Conservation (phyloP, 2,329 filamentous ascomycete species). For the Cladobotryum protrusum region DNA sequence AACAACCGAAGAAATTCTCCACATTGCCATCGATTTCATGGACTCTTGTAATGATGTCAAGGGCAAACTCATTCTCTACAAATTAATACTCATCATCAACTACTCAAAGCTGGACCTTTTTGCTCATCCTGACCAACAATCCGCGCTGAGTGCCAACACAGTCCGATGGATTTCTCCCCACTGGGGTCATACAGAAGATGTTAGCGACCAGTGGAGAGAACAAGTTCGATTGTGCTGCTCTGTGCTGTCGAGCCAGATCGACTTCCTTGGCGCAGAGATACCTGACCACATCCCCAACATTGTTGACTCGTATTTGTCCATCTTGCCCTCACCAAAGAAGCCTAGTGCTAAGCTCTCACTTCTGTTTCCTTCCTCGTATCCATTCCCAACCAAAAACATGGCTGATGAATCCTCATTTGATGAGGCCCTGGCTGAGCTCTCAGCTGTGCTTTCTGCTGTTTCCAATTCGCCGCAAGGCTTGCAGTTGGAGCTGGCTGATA, state of each 20-base stretch:
- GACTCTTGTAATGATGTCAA: slow-evolving; percentile 83
- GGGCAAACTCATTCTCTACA: slow-evolving; percentile 87
- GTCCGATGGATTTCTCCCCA: slow-evolving; percentile 88
- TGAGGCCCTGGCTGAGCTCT: slow-evolving; percentile 81
- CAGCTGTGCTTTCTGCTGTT: slow-evolving; percentile 76
- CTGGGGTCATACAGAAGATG: slow-evolving; percentile 70
- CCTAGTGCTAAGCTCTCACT: slow-evolving; percentile 68
- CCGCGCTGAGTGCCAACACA: slow-evolving; percentile 71
- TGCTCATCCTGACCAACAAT: slow-evolving; percentile 66
- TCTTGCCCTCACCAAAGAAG: slow-evolving; percentile 51
- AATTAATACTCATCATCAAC: slow-evolving; percentile 87
- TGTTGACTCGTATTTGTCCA: slow-evolving; percentile 77
- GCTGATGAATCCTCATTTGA: slow-evolving; percentile 62
- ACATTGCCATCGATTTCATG: slow-evolving; percentile 89
- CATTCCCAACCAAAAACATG: slow-evolving; percentile 71
- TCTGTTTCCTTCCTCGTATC: slow-evolving; percentile 83
- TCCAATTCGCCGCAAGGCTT: slow-evolving; percentile 66
- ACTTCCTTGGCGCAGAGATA: slow-evolving; percentile 71
- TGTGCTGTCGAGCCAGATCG: slow-evolving; percentile 78
- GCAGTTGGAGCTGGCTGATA: slow-evolving; percentile 68
- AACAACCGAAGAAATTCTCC: slow-evolving; percentile 75
- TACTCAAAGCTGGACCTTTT: slow-evolving; percentile 81
- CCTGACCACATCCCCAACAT: slow-evolving; percentile 88
- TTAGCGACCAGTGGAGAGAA: slow-evolving; percentile 83
- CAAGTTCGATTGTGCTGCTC: slow-evolving; percentile 93